phyloP scores from a whole-genome alignment of 2,329 filamentous ascomycete species.

The Diaporthe eres region DNA sequence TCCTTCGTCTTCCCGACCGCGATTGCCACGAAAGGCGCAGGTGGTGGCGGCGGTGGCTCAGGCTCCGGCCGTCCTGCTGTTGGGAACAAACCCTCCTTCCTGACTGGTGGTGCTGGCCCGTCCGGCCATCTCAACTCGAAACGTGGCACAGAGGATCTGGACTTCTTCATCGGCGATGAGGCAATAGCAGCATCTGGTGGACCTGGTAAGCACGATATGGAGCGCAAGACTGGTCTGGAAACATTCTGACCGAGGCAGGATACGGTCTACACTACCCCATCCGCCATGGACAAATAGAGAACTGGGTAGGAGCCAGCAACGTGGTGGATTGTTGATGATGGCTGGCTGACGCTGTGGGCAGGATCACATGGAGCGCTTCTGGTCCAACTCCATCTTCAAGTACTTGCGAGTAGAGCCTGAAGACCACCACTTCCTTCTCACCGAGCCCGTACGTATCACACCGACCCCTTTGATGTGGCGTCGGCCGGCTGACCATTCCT shows the following conservation, averaged over 20 bases:
- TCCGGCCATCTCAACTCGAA: constrained; percentile 88
- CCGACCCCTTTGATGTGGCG: background rate
- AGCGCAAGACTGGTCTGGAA: background rate
- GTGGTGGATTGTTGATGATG: background rate
- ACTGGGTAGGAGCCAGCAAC: constrained; percentile 78
- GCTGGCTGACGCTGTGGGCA: constrained; percentile 56
- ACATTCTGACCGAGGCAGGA: constrained; percentile 63
- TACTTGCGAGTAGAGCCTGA: constrained; percentile 98
- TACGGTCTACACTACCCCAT: constrained; percentile 99
- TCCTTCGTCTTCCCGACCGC: constrained; percentile 99
- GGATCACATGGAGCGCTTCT: constrained; percentile 99
- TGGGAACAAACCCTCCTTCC: constrained; percentile 94
- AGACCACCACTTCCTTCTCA: constrained; percentile 98
- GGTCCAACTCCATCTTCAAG: constrained; percentile 99
- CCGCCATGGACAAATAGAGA: constrained; percentile 97
- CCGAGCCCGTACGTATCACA: constrained; percentile 83
- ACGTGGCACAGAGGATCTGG: constrained; percentile 95
- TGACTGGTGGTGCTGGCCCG: constrained; percentile 90
- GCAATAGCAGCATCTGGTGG: constrained; percentile 87
- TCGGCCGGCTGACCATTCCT: constrained; percentile 25
- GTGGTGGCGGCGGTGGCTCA: constrained; percentile 78
- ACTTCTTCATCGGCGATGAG: constrained; percentile 99
- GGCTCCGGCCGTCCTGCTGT: constrained; percentile 92
- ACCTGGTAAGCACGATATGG: constrained; percentile 71
- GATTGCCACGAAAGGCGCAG: constrained; percentile 91